These are phyloP conservation scores for Gaultheria prostrata DNA, from an alignment of 148 eudicot species.

Conservation along the genomic window DNA sequence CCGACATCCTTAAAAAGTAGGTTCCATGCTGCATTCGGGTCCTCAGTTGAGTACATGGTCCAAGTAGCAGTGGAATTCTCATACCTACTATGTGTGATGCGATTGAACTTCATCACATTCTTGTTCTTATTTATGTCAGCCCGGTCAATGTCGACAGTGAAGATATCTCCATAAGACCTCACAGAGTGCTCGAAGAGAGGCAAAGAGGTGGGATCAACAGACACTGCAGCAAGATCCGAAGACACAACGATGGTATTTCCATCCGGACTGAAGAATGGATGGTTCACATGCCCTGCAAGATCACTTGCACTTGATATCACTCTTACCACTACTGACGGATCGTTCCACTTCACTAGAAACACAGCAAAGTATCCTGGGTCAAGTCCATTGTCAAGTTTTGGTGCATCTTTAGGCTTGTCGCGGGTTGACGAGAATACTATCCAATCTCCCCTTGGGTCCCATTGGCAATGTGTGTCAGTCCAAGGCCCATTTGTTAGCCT, in stretches of 20 bases:
- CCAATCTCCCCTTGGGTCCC: constrained; percentile 11
- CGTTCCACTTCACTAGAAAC: not conserved
- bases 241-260: not conserved
- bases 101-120: not conserved
- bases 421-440: not conserved
- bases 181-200: not conserved
- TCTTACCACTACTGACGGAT: not conserved
- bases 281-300: not conserved
- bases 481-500: constrained; percentile 2
- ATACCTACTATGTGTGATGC: not conserved
- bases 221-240: constrained; percentile 3
- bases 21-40: constrained; percentile 8
- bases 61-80: not conserved
- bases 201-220: constrained; percentile 9
- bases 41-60: not conserved
- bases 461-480: constrained; percentile 12
- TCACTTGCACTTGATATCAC: not conserved
- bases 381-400: not conserved
- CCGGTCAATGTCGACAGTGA: constrained; percentile 3
- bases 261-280: not conserved
- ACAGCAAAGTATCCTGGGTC: not conserved
- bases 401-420: not conserved
- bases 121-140: not conserved
- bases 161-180: constrained; percentile 10
- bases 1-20: not conserved